phyloP scores from a whole-genome alignment of 495 filamentous ascomycete genomes.

The Xylaria telfairii region DNA sequence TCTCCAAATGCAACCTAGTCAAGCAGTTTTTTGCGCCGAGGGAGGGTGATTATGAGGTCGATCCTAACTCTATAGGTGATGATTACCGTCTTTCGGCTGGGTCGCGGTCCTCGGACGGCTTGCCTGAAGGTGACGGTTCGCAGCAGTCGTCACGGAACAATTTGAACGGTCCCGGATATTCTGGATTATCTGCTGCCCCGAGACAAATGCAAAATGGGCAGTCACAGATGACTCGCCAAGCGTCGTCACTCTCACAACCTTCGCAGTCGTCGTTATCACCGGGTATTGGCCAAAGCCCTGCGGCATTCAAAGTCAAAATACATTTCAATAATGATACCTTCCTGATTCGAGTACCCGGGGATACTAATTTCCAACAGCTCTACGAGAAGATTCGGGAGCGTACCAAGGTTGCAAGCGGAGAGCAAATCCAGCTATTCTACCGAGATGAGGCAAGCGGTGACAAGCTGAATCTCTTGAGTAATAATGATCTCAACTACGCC shows the following conservation, averaged over 20 bases:
- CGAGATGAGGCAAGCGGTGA: slow-evolving; percentile 82
- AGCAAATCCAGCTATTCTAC: slow-evolving; percentile 79
- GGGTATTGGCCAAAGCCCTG: slow-evolving; percentile 46
- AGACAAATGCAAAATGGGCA: slow-evolving; percentile 67
- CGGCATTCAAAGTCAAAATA: slow-evolving; percentile 87
- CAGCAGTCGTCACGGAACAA: slow-evolving; percentile 77
- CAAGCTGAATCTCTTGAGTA: slow-evolving; percentile 72
- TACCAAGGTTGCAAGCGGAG: slow-evolving; percentile 67
- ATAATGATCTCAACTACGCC: slow-evolving; percentile 81
- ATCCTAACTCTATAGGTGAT: slow-evolving; percentile 67
- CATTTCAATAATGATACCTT: slow-evolving; percentile 90
- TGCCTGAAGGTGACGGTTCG: slow-evolving; percentile 62
- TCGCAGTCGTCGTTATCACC: slow-evolving; percentile 64
- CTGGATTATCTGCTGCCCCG: slow-evolving; percentile 61
- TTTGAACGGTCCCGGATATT: slow-evolving; percentile 64
- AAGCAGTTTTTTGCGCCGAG: slow-evolving; percentile 89
- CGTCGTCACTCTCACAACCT: slow-evolving; percentile 74
- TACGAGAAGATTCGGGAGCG: slow-evolving; percentile 82
- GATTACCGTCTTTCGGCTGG: slow-evolving; percentile 72
- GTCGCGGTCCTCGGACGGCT: slow-evolving; percentile 72
- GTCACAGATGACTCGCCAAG: slow-evolving; percentile 68
- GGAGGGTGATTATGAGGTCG: slow-evolving; percentile 91
- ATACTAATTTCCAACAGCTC: slow-evolving; percentile 78
- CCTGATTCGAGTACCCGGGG: slow-evolving; percentile 82
- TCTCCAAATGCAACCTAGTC: slow-evolving; percentile 80